Evolutionary conservation across 179 eudicot genomes (phyloP).

Genomic region (Beta macrorhiza): DNA sequence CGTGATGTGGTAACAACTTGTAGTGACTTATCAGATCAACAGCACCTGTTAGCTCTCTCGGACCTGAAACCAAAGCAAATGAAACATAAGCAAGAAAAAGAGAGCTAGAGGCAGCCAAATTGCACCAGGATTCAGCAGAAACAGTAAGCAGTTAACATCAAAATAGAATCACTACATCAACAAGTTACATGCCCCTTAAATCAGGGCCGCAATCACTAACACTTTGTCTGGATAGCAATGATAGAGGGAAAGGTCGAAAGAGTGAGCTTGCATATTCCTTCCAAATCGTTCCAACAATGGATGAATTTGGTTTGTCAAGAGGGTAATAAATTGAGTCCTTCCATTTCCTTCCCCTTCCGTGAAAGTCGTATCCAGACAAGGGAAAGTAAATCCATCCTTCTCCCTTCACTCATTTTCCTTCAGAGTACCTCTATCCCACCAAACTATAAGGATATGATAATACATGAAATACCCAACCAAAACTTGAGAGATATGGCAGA

Average conservation of each 20-base stretch:
- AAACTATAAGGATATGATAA: not conserved
- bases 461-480: not conserved
- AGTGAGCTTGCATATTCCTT: too few species aligned
- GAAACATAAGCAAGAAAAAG: conserved; percentile 12
- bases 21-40: conserved; percentile 86
- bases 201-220: too few species aligned
- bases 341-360: too few species aligned
- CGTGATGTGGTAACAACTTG: conserved; percentile 86
- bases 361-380: too few species aligned
- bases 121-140: not conserved
- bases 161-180: not conserved
- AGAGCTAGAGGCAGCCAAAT: not conserved
- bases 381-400: too few species aligned
- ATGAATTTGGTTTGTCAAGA: too few species aligned
- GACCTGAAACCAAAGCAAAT: conserved; percentile 51
- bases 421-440: not conserved
- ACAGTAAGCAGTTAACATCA: not conserved
- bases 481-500: not conserved
- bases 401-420: too few species aligned
- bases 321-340: too few species aligned
- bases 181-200: not conserved
- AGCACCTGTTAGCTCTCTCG: conserved; percentile 96
- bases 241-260: too few species aligned
- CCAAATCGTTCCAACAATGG: too few species aligned
- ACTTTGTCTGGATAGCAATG: too few species aligned